phyloP scores from a whole-genome alignment of 2,329 filamentous ascomycete species.

The Byssochlamys sp. region DNA sequence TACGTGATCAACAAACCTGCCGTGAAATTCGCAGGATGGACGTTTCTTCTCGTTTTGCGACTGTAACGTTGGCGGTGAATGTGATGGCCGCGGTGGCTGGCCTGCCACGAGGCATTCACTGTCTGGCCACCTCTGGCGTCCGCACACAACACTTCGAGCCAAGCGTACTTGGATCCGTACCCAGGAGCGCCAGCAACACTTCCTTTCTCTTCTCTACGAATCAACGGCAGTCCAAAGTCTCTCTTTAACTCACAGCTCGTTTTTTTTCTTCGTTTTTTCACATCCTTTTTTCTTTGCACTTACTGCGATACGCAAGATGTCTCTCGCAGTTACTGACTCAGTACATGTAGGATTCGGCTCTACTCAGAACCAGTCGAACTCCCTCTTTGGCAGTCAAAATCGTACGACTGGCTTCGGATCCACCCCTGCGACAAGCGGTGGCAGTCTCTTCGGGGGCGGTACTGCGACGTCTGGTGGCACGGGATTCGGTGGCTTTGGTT shows the following conservation, averaged over 20 bases:
- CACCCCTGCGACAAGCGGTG: conserved; percentile 17
- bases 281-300: neutral
- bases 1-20: conserved; percentile 23
- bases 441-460: conserved; percentile 27
- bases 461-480: conserved; percentile 19
- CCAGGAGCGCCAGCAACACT: neutral
- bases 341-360: neutral
- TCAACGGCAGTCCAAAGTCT: neutral
- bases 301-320: neutral
- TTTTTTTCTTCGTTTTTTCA: neutral
- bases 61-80: neutral
- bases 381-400: conserved; percentile 27
- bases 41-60: conserved; percentile 1
- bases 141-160: neutral
- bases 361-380: conserved; percentile 1
- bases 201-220: neutral
- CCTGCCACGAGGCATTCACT: neutral
- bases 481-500: conserved; percentile 19
- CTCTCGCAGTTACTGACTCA: neutral
- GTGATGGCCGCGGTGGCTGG: neutral
- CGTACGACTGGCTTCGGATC: conserved; percentile 23
- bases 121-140: neutral
- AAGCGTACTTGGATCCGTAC: neutral
- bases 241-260: neutral
- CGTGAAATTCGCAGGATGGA: conserved; percentile 15